Evolutionary conservation across 1,139 yeast genomes (phyloP), one percentile per base, ranked within the genome.

Genomic region (Diutina scorzettiae): DNA sequence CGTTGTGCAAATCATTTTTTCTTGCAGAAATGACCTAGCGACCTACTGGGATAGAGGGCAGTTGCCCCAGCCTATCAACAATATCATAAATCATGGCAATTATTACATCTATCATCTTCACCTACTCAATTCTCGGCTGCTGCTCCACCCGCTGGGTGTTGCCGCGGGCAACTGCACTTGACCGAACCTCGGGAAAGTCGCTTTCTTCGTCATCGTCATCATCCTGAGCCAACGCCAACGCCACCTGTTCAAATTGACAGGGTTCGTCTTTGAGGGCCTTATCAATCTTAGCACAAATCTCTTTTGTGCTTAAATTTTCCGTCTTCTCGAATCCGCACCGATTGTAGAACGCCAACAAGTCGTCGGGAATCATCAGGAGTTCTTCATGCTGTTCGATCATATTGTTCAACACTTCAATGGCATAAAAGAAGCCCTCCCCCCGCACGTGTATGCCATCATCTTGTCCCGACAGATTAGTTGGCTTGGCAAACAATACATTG

Each of bases 341-440:
- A 17, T 66, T 65, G 47, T 51, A 66, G 45, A 66, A 64, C 27
- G 56, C 60, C 48, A 63, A 55, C 44, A 70, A 51, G 52, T 76
- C 84, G 5, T 55, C 58, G 0, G 98, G 97, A 30, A 89, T 81
- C 42, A 78, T 69, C 41, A 89, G 75, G 49, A 91, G 73, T 45
- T 83, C 85, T 51, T 84, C 91, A 56, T 85, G 91, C 46, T 80
- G 72, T 47, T 85, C 86, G 49, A 93, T 87, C 59, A 93, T 66
- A 50, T 79, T 78, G 57, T 86, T 84, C 30, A 91, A 82, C 29
- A 89, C 93, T 57, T 89, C 97, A 55, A 91, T 89, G 1, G 95
- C 95, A 51, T 86, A 66, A 55, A 89, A 85, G 55, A 89, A 86
- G 31, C 81, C 77, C 48, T 89, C 96, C 18, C 95, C 70, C 2